Base-by-base conservation (phyloP, 2,329 filamentous ascomycete genomes). In the Orbilia blumenaviensis region DNA sequence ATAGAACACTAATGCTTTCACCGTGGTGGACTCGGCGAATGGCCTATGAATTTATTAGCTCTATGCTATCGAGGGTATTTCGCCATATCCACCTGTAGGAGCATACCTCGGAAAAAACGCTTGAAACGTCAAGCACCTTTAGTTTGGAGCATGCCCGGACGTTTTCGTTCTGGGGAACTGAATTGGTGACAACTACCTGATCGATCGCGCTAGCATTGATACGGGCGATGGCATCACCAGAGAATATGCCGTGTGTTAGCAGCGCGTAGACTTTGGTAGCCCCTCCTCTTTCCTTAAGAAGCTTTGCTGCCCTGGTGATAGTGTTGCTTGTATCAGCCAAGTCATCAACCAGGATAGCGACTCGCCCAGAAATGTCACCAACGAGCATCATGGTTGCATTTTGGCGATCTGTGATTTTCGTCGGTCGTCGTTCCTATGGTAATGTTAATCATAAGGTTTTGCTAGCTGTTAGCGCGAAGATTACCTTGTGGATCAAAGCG, bases 1-100 rank as follows among this genome's bases (percentile, higher is more conserved):
- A 99, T 61, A 99, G 87, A 77, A 95, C 92, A 82, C 93, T 97
- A 84, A 99, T 97, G 81, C 93, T 97, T 85, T 99, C 95, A 81
- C 95, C 95, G 83, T 98, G 94, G 84, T 99, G 95, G 73, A 98
- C 94, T 78, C 95, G 89, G 78, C 95, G 91, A 80, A 98, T 97
- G 60, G 95, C 89, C 88, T 89, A 68, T 12, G 36, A 4, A n/a
- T 23, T 42, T 50, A 72, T 82, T 78, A 82, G 81, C 69, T 32
- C n/a, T 41, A 21, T 29, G 25, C 0, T 32, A 1, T 32, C 14
- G 18, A 54, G 48, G 5, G n/a, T n/a, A 1, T 2, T 2, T 8
- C 52, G 9, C 36, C 25, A 9, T 42, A 16, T n/a, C n/a, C n/a
- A n/a, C n/a, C n/a, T n/a, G n/a, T 1, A 32, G 12, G 25, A 32